Evolutionary conservation across 768 basidiomycete species (phyloP), one percentile per base, ranked within the genome.

Genomic region (Rossbeevera mucosa): DNA sequence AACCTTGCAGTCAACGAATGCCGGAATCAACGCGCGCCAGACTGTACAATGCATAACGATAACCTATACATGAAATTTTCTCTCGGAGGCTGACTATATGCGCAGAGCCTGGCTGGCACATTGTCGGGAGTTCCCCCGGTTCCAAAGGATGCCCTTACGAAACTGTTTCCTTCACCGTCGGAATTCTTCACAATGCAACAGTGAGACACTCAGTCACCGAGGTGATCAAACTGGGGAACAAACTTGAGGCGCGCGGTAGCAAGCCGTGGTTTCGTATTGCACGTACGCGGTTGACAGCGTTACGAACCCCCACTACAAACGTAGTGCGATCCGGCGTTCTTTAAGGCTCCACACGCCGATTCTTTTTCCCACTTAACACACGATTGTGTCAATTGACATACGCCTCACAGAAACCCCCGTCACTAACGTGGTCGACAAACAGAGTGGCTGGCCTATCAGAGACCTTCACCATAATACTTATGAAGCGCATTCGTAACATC

Each of bases 181-280:
- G 61, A 46, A 48, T 41, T 33, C 46, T 62, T 55, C 28, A 28
- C 52, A 41, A 57, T 53, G 53, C 57, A 52, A 53, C 36, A 38
- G 36, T 38, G 36, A 38, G 36, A 38, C 18, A 38, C 18, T 11
- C n/a, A 38, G 11, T 5, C 33, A 45, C 40, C 26, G 22, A 44
- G 42, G 25, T 40, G 41, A 48, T 38, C 36, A 38, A 38, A 18
- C 12, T 24, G 42, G 25, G 33, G 41, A 48, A 18, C 36, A 38
- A 38, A 18, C 12, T 24, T 29, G 18, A 38, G 20, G 30, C 13
- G 14, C 33, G 25, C 33, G 44, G 13, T 38, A 51, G 48, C 57
- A 36, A 36, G 36, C 36, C 50, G 57, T 54, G 48, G 45, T 26
- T 18, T 41, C 42, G 16, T 20, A 11, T 20, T 30, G 36, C 20